A percentile compares a stretch with the other conserved stretches of the same genome.
phyloP scores from a whole-genome alignment of 192 early-diverging fungal species.

The Backusella australiensis region DNA sequence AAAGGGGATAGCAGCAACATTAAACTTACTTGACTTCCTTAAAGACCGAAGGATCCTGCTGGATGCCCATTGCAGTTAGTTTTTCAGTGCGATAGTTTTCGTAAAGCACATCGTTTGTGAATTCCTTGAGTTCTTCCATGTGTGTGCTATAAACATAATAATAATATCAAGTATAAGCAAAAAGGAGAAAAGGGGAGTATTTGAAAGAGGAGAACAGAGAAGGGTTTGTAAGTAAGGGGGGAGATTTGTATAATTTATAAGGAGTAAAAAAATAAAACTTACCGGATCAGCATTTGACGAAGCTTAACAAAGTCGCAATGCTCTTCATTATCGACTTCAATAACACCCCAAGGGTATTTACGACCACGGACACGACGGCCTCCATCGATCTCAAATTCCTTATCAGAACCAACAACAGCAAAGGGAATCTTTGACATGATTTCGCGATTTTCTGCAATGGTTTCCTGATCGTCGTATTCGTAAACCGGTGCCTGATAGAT shows the following conservation, averaged over 20 bases:
- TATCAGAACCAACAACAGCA: constrained; percentile 91
- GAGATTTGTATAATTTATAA: background rate
- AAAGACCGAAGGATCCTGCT: constrained; percentile 79
- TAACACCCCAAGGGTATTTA: constrained; percentile 90
- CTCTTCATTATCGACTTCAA: constrained; percentile 96
- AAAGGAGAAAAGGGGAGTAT: background rate
- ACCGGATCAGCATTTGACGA: constrained; percentile 84
- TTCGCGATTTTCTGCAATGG: constrained; percentile 73
- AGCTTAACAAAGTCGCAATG: constrained; percentile 97
- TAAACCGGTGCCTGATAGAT: constrained; percentile 84
- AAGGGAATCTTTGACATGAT: constrained; percentile 94
- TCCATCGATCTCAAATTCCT: constrained; percentile 74
- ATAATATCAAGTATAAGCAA: background rate
- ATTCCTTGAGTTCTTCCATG: constrained; percentile 97
- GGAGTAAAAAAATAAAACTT: background rate
- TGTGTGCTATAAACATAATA: constrained; percentile 66
- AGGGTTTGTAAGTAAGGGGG: background rate
- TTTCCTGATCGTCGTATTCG: constrained; percentile 82
- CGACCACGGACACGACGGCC: constrained; percentile 88
- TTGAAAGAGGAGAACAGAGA: background rate
- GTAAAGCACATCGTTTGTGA: constrained; percentile 88
- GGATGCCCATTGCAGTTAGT: constrained; percentile 80
- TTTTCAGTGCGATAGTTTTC: constrained; percentile 96
- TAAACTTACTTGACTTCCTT: constrained; percentile 62
- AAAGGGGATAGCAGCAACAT: constrained; percentile 21